Base-by-base conservation (phyloP, 2,329 filamentous ascomycete genomes). In the Neocatenulostroma microsporum region DNA sequence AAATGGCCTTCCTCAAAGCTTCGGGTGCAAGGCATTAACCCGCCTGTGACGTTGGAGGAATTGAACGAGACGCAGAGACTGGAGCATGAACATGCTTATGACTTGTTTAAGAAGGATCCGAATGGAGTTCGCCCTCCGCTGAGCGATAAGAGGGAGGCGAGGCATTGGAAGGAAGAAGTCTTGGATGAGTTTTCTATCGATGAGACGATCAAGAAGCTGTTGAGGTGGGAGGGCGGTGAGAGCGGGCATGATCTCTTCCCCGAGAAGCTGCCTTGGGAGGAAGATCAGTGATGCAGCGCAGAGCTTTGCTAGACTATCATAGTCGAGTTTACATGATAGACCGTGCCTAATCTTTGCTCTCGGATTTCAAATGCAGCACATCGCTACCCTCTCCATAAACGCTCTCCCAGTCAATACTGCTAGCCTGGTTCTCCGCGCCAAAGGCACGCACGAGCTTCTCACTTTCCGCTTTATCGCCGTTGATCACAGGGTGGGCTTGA, bases 351-450 rank as follows among this genome's bases (percentile, higher is more conserved):
- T n/a, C n/a, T n/a, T n/a, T n/a, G n/a, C n/a, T n/a, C n/a, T n/a
- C n/a, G n/a, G n/a, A n/a, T n/a, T n/a, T 28, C 30, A 73, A 55
- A 51, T 91, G 80, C 40, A 91, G 62, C 5, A 94, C 85, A 53
- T 98, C 84, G 46, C 87, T 94, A 0, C 91, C 91, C 1, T 54
- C 49, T 0, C 87, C 88, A 53, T 98, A 98, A 17, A 73, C 62
- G 0, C 64, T 64, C 4, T 79, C 67, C 89, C 89, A 94, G 49
- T 82, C 71, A 45, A 91, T 87, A 3, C 76, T 68, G 4, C 72
- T 66, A 39, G 48, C 46, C 32, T 84, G 80, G 54, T 98, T 98
- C 66, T 98, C 91, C 12, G 70, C 70, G 1, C 86, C 83, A 62
- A 98, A 96, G 0, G 83, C 85, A 36, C 68, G 69, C 27, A 96